These are phyloP conservation scores for Zea luxurians DNA, from an alignment of 176 grass and related monocot species.

Conservation along the genomic window DNA sequence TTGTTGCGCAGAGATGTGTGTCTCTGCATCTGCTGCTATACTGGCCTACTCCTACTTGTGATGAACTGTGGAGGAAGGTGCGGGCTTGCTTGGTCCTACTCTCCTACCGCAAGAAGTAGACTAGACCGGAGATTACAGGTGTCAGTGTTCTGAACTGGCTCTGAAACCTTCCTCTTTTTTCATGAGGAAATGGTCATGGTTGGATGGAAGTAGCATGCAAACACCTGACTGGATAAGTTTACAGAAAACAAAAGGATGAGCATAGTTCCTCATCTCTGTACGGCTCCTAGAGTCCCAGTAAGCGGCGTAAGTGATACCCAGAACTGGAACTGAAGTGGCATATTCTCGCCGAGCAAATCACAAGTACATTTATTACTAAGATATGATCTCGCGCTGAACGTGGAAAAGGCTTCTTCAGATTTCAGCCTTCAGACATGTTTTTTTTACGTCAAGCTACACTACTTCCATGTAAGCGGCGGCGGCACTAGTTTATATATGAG, in stretches of 20 bases:
- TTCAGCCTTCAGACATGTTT: not conserved
- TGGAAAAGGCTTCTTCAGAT: not conserved
- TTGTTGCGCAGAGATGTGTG: not conserved
- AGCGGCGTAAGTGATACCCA: not conserved
- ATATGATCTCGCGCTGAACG: not conserved
- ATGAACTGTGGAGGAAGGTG: not conserved
- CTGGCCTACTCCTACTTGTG: not conserved
- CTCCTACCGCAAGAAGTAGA: not conserved
- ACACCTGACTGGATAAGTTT: not conserved
- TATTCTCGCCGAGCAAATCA: conserved; percentile 23
- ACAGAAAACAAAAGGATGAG: not conserved
- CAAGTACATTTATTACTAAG: conserved; percentile 6
- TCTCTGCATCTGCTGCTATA: not conserved
- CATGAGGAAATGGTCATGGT: too few species aligned
- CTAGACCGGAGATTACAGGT: too few species aligned
- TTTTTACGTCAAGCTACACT: not conserved
- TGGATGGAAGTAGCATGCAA: not conserved
- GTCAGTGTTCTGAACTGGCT: too few species aligned
- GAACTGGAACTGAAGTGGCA: not conserved
- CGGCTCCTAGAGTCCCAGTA: not conserved
- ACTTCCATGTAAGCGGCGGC: conserved; percentile 18
- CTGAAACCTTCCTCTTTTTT: too few species aligned
- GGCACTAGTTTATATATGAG: not conserved
- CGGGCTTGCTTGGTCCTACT: conserved; percentile 8
- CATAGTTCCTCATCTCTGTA: not conserved